These are phyloP conservation scores for Phytophthora sp. DNA, from an alignment of 352 stramenopile species.

Conservation along the genomic window DNA sequence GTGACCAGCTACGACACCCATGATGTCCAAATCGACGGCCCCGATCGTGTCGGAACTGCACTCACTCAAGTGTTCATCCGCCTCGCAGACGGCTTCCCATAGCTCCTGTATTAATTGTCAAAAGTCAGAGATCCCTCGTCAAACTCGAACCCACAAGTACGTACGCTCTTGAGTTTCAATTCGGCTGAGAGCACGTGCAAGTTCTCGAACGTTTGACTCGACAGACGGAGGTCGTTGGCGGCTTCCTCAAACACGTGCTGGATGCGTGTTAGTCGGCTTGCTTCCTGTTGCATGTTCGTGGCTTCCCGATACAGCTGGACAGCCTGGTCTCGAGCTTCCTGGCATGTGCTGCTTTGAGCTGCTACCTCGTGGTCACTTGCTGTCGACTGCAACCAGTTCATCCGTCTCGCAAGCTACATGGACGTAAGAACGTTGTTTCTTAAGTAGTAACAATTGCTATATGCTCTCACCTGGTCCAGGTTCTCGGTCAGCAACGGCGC, in stretches of 20 bases:
- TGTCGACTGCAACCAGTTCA: conserved; percentile 37
- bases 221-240: conserved; percentile 33
- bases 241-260: conserved; percentile 53
- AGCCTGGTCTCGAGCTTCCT: conserved; percentile 36
- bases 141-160: too few relatives aligned
- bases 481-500: conserved; percentile 27
- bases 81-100: conserved; percentile 60
- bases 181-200: conserved; percentile 43
- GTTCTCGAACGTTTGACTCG: conserved; percentile 44
- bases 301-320: conserved; percentile 40
- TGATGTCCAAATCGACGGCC: conserved; percentile 49
- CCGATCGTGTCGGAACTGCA: conserved; percentile 49
- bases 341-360: conserved; percentile 39
- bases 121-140: too few relatives aligned
- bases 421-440: neutral
- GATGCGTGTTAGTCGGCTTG: conserved; percentile 36
- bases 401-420: conserved; percentile 21
- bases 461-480: conserved; percentile 15
- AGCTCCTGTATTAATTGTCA: conserved; percentile 40
- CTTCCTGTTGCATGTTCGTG: conserved; percentile 33
- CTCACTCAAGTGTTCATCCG: conserved; percentile 47
- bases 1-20: conserved; percentile 32
- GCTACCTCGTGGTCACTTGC: conserved; percentile 41
- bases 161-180: conserved; percentile 59
- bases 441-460: neutral